Conservation (phyloP, 768 basidiomycete genomes). For the Boletus vermiculosoides region DNA sequence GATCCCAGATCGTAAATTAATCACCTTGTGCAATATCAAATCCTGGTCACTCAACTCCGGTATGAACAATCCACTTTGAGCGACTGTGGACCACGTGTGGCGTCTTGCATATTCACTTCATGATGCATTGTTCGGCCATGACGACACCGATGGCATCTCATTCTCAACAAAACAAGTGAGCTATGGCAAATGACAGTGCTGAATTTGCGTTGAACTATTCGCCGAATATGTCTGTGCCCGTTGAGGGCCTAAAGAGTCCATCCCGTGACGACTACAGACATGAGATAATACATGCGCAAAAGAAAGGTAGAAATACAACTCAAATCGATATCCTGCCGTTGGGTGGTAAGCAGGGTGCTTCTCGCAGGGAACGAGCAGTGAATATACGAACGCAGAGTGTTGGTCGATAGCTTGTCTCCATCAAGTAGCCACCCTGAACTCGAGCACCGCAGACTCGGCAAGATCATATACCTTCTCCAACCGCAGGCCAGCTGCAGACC, state of each 20-base stretch:
- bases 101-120: background rate
- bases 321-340: background rate
- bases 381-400: background rate
- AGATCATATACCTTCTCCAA: conserved; percentile 30
- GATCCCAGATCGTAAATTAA: background rate
- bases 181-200: background rate
- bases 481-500: conserved; percentile 18
- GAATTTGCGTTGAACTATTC: conserved; percentile 1
- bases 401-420: background rate
- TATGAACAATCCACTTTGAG: background rate
- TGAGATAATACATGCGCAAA: background rate
- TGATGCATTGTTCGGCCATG: background rate
- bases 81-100: background rate
- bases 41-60: background rate
- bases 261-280: conserved; percentile 4
- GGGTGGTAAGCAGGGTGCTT: background rate
- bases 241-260: conserved; percentile 11
- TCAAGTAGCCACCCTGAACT: conserved; percentile 21
- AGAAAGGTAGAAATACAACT: background rate
- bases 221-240: conserved; percentile 3
- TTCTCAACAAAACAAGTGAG: background rate
- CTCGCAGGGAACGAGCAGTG: background rate
- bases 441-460: conserved; percentile 26
- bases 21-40: background rate
- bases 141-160: background rate